phyloP scores from a whole-genome alignment of 805 yeast genomes.

The Cyberlindnera bimundalis region DNA sequence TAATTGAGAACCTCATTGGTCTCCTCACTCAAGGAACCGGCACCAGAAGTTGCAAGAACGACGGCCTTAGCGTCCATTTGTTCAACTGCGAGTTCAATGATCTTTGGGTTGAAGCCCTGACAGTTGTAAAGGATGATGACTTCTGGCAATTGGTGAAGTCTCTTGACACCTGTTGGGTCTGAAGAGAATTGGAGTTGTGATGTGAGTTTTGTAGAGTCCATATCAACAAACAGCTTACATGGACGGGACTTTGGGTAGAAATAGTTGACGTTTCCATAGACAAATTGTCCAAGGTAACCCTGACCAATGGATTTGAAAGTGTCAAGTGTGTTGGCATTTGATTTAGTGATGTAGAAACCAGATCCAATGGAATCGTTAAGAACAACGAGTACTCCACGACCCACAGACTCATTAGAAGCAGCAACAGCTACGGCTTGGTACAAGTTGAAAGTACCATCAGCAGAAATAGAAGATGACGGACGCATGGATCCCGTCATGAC shows the following conservation, averaged over 20 bases:
- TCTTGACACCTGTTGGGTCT: slow-evolving; percentile 22
- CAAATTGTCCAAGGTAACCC: slow-evolving; percentile 69
- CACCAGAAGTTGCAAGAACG: slow-evolving; percentile 68
- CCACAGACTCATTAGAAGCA: slow-evolving; percentile 43
- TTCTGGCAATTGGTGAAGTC: slow-evolving; percentile 34
- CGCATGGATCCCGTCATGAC: slow-evolving; percentile 75
- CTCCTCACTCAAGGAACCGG: slow-evolving; percentile 56
- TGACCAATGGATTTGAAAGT: slow-evolving; percentile 67
- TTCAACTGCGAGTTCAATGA: slow-evolving; percentile 45
- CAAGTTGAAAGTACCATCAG: slow-evolving; percentile 72
- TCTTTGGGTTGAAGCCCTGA: slow-evolving; percentile 51
- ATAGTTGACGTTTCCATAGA: slow-evolving; percentile 60
- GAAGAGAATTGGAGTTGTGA: slow-evolving; percentile 22
- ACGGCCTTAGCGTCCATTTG: slow-evolving; percentile 48
- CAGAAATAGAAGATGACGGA: slow-evolving; percentile 65
- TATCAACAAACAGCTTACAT: slow-evolving; percentile 37
- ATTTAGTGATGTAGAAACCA: slow-evolving; percentile 67
- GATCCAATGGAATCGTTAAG: slow-evolving; percentile 66
- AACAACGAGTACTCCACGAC: slow-evolving; percentile 61
- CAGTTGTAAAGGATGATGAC: slow-evolving; percentile 59
- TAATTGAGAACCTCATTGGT: slow-evolving; percentile 44
- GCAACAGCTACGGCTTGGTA: slow-evolving; percentile 70
- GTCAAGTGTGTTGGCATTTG: slow-evolving; percentile 67
- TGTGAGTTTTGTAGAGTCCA: slow-evolving; percentile 28
- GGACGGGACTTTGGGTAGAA: slow-evolving; percentile 63